Conservation (phyloP, 2,329 filamentous ascomycete species). For the Talaromyces sp. region DNA sequence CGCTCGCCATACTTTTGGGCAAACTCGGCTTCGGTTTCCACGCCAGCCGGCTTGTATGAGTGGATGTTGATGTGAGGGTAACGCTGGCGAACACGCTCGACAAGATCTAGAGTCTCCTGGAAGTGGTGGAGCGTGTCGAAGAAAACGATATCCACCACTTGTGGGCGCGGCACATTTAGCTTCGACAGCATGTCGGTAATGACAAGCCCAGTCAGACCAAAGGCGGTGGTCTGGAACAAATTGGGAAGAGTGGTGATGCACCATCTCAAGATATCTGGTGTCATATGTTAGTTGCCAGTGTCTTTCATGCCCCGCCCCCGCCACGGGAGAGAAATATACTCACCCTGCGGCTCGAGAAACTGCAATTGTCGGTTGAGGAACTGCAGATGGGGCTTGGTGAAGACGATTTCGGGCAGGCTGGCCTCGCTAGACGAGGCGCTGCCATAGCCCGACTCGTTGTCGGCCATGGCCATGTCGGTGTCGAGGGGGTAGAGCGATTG, state of each 20-base stretch:
- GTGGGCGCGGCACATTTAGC: constrained; percentile 42
- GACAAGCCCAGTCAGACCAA: constrained; percentile 73
- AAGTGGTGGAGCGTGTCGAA: constrained; percentile 82
- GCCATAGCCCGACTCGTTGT: constrained; percentile 81
- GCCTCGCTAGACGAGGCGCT: constrained; percentile 59
- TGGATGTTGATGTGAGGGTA: constrained; percentile 81
- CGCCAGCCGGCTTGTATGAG: constrained; percentile 79
- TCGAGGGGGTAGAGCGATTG: constrained; percentile 36
- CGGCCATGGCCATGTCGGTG: constrained; percentile 55
- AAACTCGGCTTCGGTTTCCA: constrained; percentile 69
- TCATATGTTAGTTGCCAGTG: neutral
- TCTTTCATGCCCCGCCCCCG: constrained; percentile 4
- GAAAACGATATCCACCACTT: constrained; percentile 58
- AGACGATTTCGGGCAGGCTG: constrained; percentile 68
- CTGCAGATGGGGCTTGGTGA: constrained; percentile 81
- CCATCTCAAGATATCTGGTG: constrained; percentile 78
- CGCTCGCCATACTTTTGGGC: constrained; percentile 73
- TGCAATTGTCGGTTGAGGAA: constrained; percentile 89
- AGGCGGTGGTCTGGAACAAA: constrained; percentile 81
- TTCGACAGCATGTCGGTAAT: constrained; percentile 66
- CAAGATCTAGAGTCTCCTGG: constrained; percentile 66
- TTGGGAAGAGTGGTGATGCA: constrained; percentile 84
- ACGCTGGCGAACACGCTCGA: constrained; percentile 66
- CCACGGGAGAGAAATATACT: constrained; percentile 16
- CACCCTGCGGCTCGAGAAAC: constrained; percentile 73